Evolutionary conservation across 2,329 filamentous ascomycete genomes (phyloP).

Genomic region (Scortechinia acanthostroma): DNA sequence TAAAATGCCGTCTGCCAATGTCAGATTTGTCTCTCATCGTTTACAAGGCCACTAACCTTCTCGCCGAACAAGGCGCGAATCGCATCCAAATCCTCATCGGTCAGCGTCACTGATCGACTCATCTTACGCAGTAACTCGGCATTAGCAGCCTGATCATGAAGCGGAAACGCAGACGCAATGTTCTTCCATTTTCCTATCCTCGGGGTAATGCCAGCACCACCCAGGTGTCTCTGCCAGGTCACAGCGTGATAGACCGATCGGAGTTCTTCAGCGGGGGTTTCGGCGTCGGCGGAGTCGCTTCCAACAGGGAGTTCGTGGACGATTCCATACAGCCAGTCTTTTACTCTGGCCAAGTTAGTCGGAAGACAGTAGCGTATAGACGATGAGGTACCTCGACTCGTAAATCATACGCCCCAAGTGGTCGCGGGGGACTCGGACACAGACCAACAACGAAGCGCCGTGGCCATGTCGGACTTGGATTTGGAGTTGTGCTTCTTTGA

Average conservation of each 20-base stretch:
- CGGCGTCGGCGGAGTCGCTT: not conserved
- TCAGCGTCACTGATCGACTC: not conserved
- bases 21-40: not conserved
- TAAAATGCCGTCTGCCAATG: not conserved
- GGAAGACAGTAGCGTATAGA: not conserved
- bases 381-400: not conserved
- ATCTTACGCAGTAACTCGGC: not conserved
- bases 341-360: not conserved
- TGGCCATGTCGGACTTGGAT: constrained; percentile 1
- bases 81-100: not conserved
- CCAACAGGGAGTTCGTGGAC: not conserved
- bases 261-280: not conserved
- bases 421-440: not conserved
- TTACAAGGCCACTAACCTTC: not conserved
- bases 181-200: not conserved
- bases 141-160: not conserved
- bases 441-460: not conserved
- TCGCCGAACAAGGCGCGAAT: constrained; percentile 1
- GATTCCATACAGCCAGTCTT: not conserved
- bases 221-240: not conserved
- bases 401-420: not conserved
- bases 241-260: constrained; percentile 2
- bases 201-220: not conserved
- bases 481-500: not conserved
- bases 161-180: not conserved